These are phyloP conservation scores for Lasiosphaeria miniovina DNA, from an alignment of 495 filamentous ascomycete genomes.

Conservation along the genomic window DNA sequence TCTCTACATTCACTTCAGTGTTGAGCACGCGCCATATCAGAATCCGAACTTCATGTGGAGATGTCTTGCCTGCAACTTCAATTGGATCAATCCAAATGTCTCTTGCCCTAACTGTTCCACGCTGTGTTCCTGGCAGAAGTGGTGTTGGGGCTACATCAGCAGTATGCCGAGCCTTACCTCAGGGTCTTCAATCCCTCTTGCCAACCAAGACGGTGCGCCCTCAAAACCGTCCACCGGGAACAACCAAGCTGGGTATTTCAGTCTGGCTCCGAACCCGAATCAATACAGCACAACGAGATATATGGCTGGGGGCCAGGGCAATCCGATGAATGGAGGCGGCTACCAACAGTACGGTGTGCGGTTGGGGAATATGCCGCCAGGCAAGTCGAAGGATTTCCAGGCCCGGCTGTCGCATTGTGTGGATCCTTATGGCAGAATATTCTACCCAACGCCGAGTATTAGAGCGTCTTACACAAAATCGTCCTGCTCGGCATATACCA, in stretches of 20 bases:
- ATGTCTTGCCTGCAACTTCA: conserved; percentile 6
- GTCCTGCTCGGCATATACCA: neutral
- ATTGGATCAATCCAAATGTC: neutral
- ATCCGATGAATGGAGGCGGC: too few relatives aligned
- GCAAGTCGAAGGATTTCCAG: too few relatives aligned
- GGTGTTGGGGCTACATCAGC: conserved; percentile 5
- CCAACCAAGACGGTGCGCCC: conserved; percentile 7
- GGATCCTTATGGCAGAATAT: too few relatives aligned
- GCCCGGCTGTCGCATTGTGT: too few relatives aligned
- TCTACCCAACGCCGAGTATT: too few relatives aligned
- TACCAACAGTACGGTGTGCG: too few relatives aligned
- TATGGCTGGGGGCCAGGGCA: too few relatives aligned
- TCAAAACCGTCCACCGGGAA: neutral
- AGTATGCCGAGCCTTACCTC: conserved; percentile 5
- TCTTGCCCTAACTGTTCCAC: neutral
- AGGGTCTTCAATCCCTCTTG: neutral
- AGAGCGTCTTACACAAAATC: neutral
- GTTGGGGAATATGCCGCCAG: too few relatives aligned
- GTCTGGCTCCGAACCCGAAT: too few relatives aligned
- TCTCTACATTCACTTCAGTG: conserved; percentile 8
- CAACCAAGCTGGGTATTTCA: too few relatives aligned
- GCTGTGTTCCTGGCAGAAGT: conserved; percentile 4
- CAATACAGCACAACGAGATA: too few relatives aligned
- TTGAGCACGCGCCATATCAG: conserved; percentile 2
- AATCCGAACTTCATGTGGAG: neutral